phyloP scores from a whole-genome alignment of 2,329 filamentous ascomycete genomes.

The Alternaria alternata region DNA sequence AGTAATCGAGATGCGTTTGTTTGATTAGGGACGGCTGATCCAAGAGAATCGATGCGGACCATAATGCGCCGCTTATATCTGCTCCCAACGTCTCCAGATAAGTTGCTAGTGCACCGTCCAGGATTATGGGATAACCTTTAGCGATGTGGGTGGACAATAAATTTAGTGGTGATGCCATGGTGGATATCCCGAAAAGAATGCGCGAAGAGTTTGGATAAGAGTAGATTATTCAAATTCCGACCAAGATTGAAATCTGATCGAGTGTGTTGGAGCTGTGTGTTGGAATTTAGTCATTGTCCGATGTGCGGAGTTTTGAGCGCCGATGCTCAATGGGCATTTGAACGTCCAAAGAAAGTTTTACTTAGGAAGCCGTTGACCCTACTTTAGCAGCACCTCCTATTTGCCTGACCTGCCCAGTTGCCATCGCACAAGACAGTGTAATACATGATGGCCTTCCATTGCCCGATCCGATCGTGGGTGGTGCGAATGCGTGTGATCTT shows the following conservation, averaged over 20 bases:
- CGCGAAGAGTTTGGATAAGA: background rate
- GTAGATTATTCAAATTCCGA: background rate
- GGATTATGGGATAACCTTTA: conserved; percentile 43
- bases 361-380: background rate
- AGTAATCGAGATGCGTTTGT: conserved; percentile 57
- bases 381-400: background rate
- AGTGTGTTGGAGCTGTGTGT: background rate
- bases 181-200: background rate
- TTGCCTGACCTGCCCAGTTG: background rate
- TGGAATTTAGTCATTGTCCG: conserved; percentile 7
- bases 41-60: conserved; percentile 56
- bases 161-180: conserved; percentile 5
- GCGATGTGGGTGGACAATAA: conserved; percentile 21
- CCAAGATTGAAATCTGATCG: background rate
- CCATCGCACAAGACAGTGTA: background rate
- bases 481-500: background rate
- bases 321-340: conserved; percentile 2
- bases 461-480: background rate
- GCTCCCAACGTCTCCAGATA: conserved; percentile 56
- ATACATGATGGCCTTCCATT: background rate
- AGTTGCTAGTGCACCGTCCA: conserved; percentile 59
- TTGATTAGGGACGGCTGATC: conserved; percentile 53
- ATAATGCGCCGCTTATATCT: conserved; percentile 54
- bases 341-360: background rate
- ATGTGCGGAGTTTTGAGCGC: conserved; percentile 16